Evolutionary conservation across 2,329 filamentous ascomycete species (phyloP), one percentile per base, ranked within the genome.

Genomic region (Daldinia sp.): DNA sequence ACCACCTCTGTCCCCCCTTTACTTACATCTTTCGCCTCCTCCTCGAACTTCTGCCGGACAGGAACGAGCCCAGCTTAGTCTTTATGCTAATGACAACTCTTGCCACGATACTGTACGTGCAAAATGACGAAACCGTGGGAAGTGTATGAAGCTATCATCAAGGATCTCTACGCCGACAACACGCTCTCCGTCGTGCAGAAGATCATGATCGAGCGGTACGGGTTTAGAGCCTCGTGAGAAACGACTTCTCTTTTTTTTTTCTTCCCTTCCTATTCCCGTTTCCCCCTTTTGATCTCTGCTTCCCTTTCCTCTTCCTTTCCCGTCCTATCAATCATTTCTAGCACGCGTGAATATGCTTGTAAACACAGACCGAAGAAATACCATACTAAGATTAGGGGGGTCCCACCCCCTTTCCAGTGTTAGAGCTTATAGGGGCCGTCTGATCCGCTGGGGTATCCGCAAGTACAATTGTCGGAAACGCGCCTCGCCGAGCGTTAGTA

Each of bases 341-440:
- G 15, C 10, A n/a, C 10, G 15, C 19, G n/a, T n/a, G n/a, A n/a
- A n/a, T n/a, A n/a, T n/a, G n/a, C n/a, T n/a, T n/a, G n/a, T n/a
- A n/a, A n/a, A n/a, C n/a, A n/a, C 6, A 25, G 19, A 3, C 11
- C 10, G 9, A 19, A 30, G 17, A 30, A 21, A 19, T 21, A 48
- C 2, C 25, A 27, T 48, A 21, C 32, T 63, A 43, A 60, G 37
- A 35, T n/a, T 23, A 52, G 35, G 30, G 32, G 51, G 15, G 9
- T 27, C 10, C 3, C 19, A 8, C 17, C 29, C 25, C 76, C 21
- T 75, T 13, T 15, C 21, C 7, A 73, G 71, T 32, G 77, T 75
- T n/a, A 79, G 82, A 52, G 81, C 82, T 2, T 85, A 83, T 67
- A 76, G 81, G 17, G 80, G 81, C n/a, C 76, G 80, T 34, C 77